These are phyloP conservation scores for Septoria petroselini DNA, from an alignment of 2,329 filamentous ascomycete species.

Conservation along the genomic window DNA sequence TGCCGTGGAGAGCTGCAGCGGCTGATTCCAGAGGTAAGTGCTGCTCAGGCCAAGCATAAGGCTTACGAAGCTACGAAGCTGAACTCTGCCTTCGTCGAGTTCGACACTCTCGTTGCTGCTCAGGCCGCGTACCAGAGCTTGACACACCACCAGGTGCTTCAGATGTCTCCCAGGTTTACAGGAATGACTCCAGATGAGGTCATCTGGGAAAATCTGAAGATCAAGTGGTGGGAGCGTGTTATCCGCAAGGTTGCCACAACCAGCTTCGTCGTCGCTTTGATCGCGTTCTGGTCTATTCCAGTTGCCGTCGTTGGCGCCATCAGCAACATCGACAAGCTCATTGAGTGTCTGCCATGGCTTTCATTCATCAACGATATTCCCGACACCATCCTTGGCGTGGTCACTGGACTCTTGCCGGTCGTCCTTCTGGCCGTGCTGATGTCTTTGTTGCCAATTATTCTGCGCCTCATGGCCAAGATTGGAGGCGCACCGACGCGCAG, in stretches of 20 bases:
- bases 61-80: conserved; percentile 62
- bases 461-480: conserved; percentile 74
- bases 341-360: conserved; percentile 56
- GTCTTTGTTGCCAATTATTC: conserved; percentile 77
- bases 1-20: conserved; percentile 73
- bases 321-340: conserved; percentile 71
- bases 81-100: conserved; percentile 86
- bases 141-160: conserved; percentile 79
- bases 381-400: conserved; percentile 67
- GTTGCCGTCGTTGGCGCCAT: conserved; percentile 79
- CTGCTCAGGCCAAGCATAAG: conserved; percentile 65
- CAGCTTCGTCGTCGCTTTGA: conserved; percentile 69
- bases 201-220: conserved; percentile 79
- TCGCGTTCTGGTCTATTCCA: conserved; percentile 82
- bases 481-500: conserved; percentile 77
- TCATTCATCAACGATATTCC: conserved; percentile 72
- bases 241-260: conserved; percentile 67
- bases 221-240: conserved; percentile 83
- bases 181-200: conserved; percentile 79
- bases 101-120: conserved; percentile 74
- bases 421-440: conserved; percentile 78
- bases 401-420: conserved; percentile 80
- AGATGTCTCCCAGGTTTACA: conserved; percentile 82
- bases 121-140: conserved; percentile 84
- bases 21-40: conserved; percentile 68